phyloP scores from a whole-genome alignment of 2,329 filamentous ascomycete species.

The Paraphoma chrysanthemicola region DNA sequence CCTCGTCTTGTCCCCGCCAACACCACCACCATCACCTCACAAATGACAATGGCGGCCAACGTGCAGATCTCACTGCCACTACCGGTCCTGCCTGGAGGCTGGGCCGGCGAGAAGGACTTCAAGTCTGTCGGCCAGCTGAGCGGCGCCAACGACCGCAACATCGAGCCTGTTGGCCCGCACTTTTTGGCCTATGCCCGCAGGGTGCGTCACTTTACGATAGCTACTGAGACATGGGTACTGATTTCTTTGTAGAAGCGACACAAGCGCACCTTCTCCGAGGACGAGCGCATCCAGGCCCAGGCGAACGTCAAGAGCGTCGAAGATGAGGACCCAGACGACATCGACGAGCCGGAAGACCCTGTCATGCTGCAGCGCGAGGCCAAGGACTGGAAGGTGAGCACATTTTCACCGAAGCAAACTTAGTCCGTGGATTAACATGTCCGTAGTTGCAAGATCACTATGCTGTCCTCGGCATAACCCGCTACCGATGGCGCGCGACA shows the following conservation, averaged over 20 bases:
- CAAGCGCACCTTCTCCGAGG: constrained; percentile 97
- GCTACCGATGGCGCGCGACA: constrained; percentile 90
- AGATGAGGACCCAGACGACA: constrained; percentile 86
- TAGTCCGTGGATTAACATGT: constrained; percentile 7
- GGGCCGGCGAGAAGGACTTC: constrained; percentile 91
- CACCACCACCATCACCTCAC: constrained; percentile 9
- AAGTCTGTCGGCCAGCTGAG: constrained; percentile 81
- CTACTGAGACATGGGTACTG: constrained; percentile 17
- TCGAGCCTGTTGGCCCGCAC: constrained; percentile 96
- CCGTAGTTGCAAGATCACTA: constrained; percentile 89
- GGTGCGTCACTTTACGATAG: constrained; percentile 56
- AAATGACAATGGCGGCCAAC: constrained; percentile 70
- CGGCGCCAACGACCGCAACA: constrained; percentile 78
- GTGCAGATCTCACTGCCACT: constrained; percentile 70
- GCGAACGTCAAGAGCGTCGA: constrained; percentile 95
- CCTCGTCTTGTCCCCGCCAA: constrained; percentile 8
- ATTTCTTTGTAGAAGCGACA: constrained; percentile 68
- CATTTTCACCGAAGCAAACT: no score
- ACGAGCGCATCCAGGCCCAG: constrained; percentile 96
- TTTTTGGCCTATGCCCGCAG: constrained; percentile 97
- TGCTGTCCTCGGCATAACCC: constrained; percentile 89
- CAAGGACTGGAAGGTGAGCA: constrained; percentile 95
- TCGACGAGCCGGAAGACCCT: constrained; percentile 92
- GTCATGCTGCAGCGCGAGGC: constrained; percentile 91
- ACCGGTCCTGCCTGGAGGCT: constrained; percentile 78